Conservation (phyloP, 306 rosid species). For the Cucumis melo region DNA sequence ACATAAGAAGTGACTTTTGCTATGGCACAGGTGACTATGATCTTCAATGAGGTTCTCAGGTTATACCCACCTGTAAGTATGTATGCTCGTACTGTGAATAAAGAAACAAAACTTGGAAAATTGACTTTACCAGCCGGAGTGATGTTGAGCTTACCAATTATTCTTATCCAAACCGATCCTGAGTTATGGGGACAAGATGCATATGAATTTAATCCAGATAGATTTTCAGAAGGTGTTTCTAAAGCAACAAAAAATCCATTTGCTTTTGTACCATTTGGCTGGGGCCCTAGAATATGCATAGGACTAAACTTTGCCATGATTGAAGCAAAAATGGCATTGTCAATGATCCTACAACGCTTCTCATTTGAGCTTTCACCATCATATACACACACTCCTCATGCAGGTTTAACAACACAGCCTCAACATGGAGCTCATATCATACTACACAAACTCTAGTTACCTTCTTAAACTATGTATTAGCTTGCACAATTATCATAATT, state of each 20-base stretch:
- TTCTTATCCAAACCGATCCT: conserved; percentile 14
- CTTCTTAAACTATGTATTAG: not conserved
- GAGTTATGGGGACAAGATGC: conserved; percentile 28
- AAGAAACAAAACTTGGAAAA: not conserved
- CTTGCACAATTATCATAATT: not conserved
- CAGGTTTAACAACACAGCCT: conserved; percentile 1
- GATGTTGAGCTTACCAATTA: not conserved
- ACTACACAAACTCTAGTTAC: conserved; percentile 4
- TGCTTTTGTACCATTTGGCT: conserved; percentile 20
- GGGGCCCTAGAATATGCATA: conserved; percentile 19
- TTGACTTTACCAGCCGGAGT: conserved; percentile 16
- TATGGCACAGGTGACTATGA: conserved; percentile 12
- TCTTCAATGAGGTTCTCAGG: conserved; percentile 10
- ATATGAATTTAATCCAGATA: conserved; percentile 24
- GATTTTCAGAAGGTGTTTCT: conserved; percentile 26
- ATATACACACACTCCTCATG: conserved; percentile 15
- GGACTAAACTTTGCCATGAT: conserved; percentile 19
- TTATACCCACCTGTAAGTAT: not conserved
- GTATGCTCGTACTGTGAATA: not conserved
- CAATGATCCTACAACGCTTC: conserved; percentile 25
- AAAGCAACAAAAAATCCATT: conserved; percentile 15
- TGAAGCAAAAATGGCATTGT: conserved; percentile 28
- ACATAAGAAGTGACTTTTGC: not conserved
- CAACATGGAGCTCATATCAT: conserved; percentile 21
- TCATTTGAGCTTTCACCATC: conserved; percentile 30